phyloP scores from a whole-genome alignment of 2,329 filamentous ascomycete species.

The Neonectria hederae region DNA sequence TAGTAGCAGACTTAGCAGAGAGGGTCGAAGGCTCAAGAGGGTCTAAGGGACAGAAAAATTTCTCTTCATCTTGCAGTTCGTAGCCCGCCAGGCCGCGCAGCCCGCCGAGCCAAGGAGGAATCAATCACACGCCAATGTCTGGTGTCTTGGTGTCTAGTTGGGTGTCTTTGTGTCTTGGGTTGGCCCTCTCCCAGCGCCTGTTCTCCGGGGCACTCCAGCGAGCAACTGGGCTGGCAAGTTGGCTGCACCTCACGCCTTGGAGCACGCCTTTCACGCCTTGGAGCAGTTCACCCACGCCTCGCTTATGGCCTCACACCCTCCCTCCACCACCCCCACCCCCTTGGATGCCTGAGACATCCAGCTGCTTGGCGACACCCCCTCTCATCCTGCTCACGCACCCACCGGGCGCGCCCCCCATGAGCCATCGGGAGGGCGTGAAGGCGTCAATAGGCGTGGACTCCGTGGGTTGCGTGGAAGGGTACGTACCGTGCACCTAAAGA shows the following conservation, averaged over 20 bases:
- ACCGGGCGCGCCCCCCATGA: conserved; percentile 28
- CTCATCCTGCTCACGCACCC: conserved; percentile 25
- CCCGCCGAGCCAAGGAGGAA: conserved; percentile 13
- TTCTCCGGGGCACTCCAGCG: not conserved
- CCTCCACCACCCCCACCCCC: conserved; percentile 20
- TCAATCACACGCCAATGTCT: conserved; percentile 42
- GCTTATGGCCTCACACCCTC: conserved; percentile 27
- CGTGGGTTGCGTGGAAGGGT: conserved; percentile 26
- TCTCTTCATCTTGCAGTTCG: conserved; percentile 24
- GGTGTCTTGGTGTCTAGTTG: conserved; percentile 37
- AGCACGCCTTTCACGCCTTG: conserved; percentile 7
- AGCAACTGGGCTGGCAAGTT: not conserved
- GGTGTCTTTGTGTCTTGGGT: conserved; percentile 37
- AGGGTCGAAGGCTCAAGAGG: conserved; percentile 16
- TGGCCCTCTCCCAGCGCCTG: not conserved
- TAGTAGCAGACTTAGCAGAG: conserved; percentile 28
- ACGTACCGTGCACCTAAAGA: conserved; percentile 30
- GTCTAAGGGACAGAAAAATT: too few species aligned
- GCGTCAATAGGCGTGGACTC: conserved; percentile 17
- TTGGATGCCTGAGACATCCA: conserved; percentile 34
- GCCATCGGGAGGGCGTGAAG: conserved; percentile 26
- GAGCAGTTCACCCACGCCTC: conserved; percentile 14
- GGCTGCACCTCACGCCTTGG: conserved; percentile 15
- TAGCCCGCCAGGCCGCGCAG: conserved; percentile 29
- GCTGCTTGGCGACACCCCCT: conserved; percentile 26